Evolutionary conservation across 2,329 filamentous ascomycete genomes (phyloP).

Genomic region (Claviceps capensis): DNA sequence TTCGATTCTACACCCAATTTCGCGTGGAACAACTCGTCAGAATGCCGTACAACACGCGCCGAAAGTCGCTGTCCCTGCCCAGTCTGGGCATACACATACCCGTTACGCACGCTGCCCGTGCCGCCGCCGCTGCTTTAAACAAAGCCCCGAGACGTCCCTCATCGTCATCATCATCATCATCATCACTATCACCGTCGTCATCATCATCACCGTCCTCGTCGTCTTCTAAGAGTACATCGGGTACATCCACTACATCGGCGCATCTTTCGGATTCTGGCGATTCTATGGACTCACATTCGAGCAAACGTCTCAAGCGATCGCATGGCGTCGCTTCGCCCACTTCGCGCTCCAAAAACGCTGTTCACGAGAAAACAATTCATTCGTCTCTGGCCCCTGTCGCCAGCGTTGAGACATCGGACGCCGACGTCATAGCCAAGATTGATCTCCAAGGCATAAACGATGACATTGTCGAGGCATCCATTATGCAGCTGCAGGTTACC

Average conservation of each 20-base stretch:
- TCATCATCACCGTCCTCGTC: constrained; percentile 13
- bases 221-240: constrained; percentile 12
- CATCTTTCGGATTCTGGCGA: constrained; percentile 15
- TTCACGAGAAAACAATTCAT: constrained; percentile 64
- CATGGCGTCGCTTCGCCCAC: constrained; percentile 36
- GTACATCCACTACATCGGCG: constrained; percentile 4
- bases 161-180: constrained; percentile 10
- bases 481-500: constrained; percentile 76
- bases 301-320: constrained; percentile 66
- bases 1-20: background rate
- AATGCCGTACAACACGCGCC: constrained; percentile 94
- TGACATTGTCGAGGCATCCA: constrained; percentile 85
- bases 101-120: constrained; percentile 47
- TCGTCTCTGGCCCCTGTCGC: constrained; percentile 22
- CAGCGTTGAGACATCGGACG: constrained; percentile 16
- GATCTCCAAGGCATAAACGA: constrained; percentile 80
- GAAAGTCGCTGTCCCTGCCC: constrained; percentile 86
- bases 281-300: constrained; percentile 25
- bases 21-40: constrained; percentile 4
- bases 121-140: constrained; percentile 31
- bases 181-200: background rate
- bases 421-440: constrained; percentile 14
- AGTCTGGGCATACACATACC: constrained; percentile 86
- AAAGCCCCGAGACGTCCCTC: constrained; percentile 18
- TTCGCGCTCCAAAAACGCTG: constrained; percentile 45